Base-by-base conservation (phyloP, 2,329 filamentous ascomycete genomes). In the Colletotrichum simmondsii region DNA sequence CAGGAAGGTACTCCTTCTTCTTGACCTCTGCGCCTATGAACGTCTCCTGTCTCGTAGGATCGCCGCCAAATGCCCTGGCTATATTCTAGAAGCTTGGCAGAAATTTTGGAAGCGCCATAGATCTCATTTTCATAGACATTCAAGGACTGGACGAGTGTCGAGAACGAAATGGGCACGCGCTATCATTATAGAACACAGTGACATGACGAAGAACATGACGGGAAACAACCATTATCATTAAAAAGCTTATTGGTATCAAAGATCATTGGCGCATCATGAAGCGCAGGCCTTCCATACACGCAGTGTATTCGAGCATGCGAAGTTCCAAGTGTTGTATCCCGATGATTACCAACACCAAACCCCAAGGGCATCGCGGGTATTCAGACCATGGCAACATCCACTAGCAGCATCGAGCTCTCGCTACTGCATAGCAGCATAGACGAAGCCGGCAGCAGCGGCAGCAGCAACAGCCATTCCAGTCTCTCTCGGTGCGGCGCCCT, bases 11-110 rank as follows among this genome's bases (percentile, higher is more conserved):
- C 82, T 87, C 84, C 5, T 93, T 93, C 77, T 87, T 93, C 81
- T 85, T 93, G 28, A 89, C 88, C 0, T 91, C 89, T 73, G 85
- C 84, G 16, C 90, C 91, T 0, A 80, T 91, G 42, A 92, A 92
- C 77, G 86, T 89, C 57, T 86, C 87, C 6, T 87, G 89, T 2
- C 78, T 87, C 2, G 80, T 89, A 2, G 84, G 82, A 2, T 87
- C 84, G 32, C 87, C 86, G 28, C 85, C 86, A 42, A 88, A 87
- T 73, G 85, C 85, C 1, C 56, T 88, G 12, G 87, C 86, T 2
- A 82, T 89, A 7, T 84, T 87, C 49, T 86, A 54, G 46, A 14
- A 19, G 7, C 16, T 49, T 49, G 42, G 19, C 16, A 35, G 11
- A 2, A 12, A 12, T 12, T 11, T 35, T 1, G 4, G 32, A 35